phyloP scores from a whole-genome alignment of 2,329 filamentous ascomycete genomes.

The Beauveria australis region DNA sequence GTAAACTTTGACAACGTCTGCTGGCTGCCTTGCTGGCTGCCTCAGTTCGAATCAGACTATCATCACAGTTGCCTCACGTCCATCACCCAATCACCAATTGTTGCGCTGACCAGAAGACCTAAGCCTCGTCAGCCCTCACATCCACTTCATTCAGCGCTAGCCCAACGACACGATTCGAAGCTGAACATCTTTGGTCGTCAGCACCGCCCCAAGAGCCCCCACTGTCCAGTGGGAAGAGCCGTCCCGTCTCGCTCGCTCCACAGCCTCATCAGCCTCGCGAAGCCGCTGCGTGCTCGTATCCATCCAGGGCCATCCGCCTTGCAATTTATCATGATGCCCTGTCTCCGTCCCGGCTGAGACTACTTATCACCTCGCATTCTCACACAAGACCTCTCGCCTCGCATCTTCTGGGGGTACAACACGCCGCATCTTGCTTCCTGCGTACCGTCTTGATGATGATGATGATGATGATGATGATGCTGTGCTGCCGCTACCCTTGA shows the following conservation, averaged over 20 bases:
- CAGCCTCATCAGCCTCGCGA: slow-evolving; percentile 11
- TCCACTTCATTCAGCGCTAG: neutral
- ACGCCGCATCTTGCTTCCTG: neutral
- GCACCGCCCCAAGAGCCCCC: slow-evolving; percentile 3
- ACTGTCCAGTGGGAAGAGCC: slow-evolving; percentile 5
- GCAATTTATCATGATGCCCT: neutral
- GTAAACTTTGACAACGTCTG: neutral
- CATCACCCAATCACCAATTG: neutral
- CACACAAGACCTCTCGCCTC: neutral
- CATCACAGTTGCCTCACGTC: neutral
- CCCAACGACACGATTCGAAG: neutral
- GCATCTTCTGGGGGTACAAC: neutral
- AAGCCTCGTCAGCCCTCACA: neutral
- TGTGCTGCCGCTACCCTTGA: neutral
- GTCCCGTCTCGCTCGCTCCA: slow-evolving; percentile 3
- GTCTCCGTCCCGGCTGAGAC: neutral
- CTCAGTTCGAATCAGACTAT: neutral
- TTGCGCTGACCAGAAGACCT: neutral
- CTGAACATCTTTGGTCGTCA: slow-evolving; percentile 2
- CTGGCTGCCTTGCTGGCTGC: neutral
- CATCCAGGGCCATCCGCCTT: neutral
- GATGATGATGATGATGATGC: neutral
- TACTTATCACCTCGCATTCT: neutral
- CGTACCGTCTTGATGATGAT: neutral
- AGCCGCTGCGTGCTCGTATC: neutral